Percentiles rank a stretch among this genome's conserved stretches.
phyloP scores from a whole-genome alignment of 1,284 basidiomycete species.

The Volvariella surrecta region DNA sequence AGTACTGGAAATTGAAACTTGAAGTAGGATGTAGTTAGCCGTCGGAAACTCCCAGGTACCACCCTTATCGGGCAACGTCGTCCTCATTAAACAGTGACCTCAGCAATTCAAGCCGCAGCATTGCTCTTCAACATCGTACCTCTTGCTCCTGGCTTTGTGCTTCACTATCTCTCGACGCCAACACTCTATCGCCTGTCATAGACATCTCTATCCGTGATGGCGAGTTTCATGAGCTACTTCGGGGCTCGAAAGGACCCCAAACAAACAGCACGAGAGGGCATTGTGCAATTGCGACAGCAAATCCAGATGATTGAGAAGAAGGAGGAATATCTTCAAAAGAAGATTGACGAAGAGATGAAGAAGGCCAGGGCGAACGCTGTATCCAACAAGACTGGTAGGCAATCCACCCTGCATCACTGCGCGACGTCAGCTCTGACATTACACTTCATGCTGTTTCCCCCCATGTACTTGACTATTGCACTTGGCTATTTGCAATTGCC shows the following conservation, averaged over 20 bases:
- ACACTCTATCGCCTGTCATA: conserved; percentile 1
- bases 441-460: neutral
- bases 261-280: conserved; percentile 77
- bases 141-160: neutral
- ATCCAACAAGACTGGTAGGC: conserved; percentile 86
- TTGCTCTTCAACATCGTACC: neutral
- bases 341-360: conserved; percentile 92
- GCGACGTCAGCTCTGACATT: neutral
- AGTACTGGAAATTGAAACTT: too few relatives aligned
- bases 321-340: conserved; percentile 94
- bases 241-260: conserved; percentile 72
- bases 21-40: too few relatives aligned
- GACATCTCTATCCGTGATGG: conserved; percentile 51
- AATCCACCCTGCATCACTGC: conserved; percentile 2
- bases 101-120: neutral
- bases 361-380: conserved; percentile 94
- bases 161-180: conserved; percentile 1
- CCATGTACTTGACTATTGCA: conserved; percentile 7
- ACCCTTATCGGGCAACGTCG: conserved; percentile 3
- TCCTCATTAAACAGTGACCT: conserved; percentile 2
- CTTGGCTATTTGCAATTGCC: too few relatives aligned
- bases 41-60: neutral
- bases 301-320: conserved; percentile 98
- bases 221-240: conserved; percentile 82
- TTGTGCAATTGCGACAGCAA: conserved; percentile 80